Percentiles rank a stretch among this genome's conserved stretches.
Conservation (phyloP, 176 grass and related monocot genomes). For the Hordeum marinum region DNA sequence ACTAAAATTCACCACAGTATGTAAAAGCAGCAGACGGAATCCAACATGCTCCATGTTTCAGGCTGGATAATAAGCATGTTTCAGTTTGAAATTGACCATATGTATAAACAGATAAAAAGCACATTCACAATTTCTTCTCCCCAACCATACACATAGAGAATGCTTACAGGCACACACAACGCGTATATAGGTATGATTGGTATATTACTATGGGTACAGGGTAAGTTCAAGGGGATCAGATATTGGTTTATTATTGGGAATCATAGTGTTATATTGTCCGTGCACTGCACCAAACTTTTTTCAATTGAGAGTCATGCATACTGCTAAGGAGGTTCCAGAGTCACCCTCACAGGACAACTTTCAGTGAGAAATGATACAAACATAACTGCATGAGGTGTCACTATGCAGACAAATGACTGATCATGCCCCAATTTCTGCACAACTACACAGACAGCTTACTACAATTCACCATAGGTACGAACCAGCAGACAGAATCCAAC, state of each 20-base stretch:
- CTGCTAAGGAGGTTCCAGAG: background rate
- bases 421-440: background rate
- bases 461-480: background rate
- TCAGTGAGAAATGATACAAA: background rate
- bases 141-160: slow-evolving; percentile 8
- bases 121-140: slow-evolving; percentile 2
- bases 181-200: background rate
- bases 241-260: background rate
- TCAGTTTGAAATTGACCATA: background rate
- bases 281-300: background rate
- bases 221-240: background rate
- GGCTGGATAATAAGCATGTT: background rate
- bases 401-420: background rate
- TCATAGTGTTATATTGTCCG: background rate
- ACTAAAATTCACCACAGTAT: background rate
- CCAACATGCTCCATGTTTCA: background rate
- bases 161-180: slow-evolving; percentile 14
- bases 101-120: background rate
- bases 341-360: background rate
- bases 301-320: background rate
- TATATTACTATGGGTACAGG: too few relatives aligned
- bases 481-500: background rate
- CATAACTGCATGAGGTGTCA: background rate
- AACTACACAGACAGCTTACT: background rate
- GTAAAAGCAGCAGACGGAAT: background rate